Evolutionary conservation across 2,329 filamentous ascomycete genomes (phyloP), one percentile per base, ranked within the genome.

Genomic region (Fusarium euwallaceae): DNA sequence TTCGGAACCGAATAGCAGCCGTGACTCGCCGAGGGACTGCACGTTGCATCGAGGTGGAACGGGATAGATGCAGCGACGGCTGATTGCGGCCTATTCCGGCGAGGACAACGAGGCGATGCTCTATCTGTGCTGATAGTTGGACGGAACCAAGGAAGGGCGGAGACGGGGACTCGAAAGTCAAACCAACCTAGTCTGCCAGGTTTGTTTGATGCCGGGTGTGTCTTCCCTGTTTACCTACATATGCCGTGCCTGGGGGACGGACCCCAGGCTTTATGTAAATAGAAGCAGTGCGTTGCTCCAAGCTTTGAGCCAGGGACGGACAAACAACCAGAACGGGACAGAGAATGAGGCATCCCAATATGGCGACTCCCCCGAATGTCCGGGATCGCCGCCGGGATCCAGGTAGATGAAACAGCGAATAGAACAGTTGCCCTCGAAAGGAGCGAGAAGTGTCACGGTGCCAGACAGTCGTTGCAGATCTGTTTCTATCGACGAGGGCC

Each of bases 251-350:
- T 41, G 29, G 63, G 72, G 53, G 61, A 39, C 29, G 66, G 34
- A 58, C 58, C 29, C 37, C 53, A 60, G 58, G 61, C 51, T 72
- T 61, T 73, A 71, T 66, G 69, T 73, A 77, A 74, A 71, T 77
- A 72, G 45, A 66, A 62, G 41, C 63, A 59, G 69, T 64, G 61
- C 43, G 69, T 55, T 69, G 72, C 61, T 69, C 60, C 56, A 60
- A 73, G 60, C 56, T 65, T 73, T 20, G 56, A 67, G 59, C 41
- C 45, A 61, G 67, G 51, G 34, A 59, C 48, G 27, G 61, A 41
- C 60, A 65, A 67, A 51, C 37, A 60, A 24, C 61, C 58, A 37
- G 36, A 76, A 71, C 51, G 70, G 69, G 69, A 64, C 58, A 74
- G 59, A 56, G 36, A 48, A 68, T 64, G 62, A 69, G 41, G 14